A percentile compares a stretch with the other conserved stretches of the same genome.
Conservation (phyloP, 2,329 filamentous ascomycete species). For the Ceratocystis variospora region DNA sequence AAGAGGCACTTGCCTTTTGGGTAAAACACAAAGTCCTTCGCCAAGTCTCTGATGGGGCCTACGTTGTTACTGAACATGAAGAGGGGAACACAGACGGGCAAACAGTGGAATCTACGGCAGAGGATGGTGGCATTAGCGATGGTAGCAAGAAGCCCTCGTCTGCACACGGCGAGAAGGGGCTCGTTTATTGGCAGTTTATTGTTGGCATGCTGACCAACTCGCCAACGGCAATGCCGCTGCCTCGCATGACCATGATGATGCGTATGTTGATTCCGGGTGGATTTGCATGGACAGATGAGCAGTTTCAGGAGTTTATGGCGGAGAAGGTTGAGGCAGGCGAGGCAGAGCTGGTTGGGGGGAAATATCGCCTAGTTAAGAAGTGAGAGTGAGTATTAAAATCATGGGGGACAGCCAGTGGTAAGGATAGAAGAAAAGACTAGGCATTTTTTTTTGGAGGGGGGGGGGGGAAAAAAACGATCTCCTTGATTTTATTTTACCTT, state of each 20-base stretch:
- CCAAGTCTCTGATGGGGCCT: constrained; percentile 40
- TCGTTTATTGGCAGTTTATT: constrained; percentile 82
- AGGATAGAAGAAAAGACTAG: background rate
- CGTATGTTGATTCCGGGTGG: constrained; percentile 80
- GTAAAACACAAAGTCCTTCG: constrained; percentile 52
- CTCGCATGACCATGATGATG: constrained; percentile 84
- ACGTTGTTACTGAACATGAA: constrained; percentile 53
- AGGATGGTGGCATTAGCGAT: constrained; percentile 20
- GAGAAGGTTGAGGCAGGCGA: constrained; percentile 62
- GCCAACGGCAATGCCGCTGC: constrained; percentile 61
- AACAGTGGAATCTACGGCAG: background rate
- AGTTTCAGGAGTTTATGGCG: constrained; percentile 65
- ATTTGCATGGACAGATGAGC: constrained; percentile 80
- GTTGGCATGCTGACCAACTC: constrained; percentile 91
- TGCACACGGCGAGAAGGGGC: constrained; percentile 42
- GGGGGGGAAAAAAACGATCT: too few relatives aligned
- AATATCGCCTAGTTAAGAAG: constrained; percentile 53
- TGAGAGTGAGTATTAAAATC: constrained; percentile 25
- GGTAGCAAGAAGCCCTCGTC: constrained; percentile 29
- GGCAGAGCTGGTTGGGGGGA: constrained; percentile 55
- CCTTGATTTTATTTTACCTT: too few relatives aligned
- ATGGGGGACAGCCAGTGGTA: background rate
- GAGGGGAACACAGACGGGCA: constrained; percentile 23
- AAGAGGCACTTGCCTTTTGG: constrained; percentile 58
- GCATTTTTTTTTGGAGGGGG: background rate